Base-by-base conservation (phyloP, 805 yeast species). In the Metschnikowia borealis region DNA sequence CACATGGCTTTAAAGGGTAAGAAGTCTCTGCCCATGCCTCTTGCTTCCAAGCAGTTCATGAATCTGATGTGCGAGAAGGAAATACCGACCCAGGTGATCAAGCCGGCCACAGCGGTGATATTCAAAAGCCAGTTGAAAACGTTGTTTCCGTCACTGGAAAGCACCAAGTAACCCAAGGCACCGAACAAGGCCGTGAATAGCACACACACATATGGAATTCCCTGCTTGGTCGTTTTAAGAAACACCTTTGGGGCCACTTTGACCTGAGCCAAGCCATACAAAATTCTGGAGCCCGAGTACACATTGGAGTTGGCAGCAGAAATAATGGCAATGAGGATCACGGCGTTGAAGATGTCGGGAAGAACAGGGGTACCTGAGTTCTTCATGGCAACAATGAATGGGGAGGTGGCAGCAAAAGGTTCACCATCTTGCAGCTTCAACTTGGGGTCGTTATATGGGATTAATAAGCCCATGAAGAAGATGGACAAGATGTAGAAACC, bases 301-400 rank as follows among this genome's bases (percentile, higher is more conserved):
- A 85, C 75, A 62, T 84, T 83, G 13, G 90, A 84, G 70, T 86
- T 86, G 63, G 84, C 92, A 26, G 92, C 90, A n/a, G 91, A 85
- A 44, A 84, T 75, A 50, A 85, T 79, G 15, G 91, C 83, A 20
- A 77, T 57, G 43, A 86, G 63, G 53, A 86, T 81, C 47, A 85
- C 84, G 15, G 85, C 91, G 63, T 86, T 86, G 67, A 86, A 83
- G 48, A 86, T 82, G 61, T 80, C 76, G 42, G 90, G 88, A 52
- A 86, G 69, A 2, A 83, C 77, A 18, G 51, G 51, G 18, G 90
- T 85, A 32, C 89, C 89, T 3, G 84, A 77, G 67, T 83, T 84
- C 52, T 74, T 66, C 61, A 86, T 83, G 37, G 92, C 88, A 64
- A 86, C 78, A 54, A 86, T 77, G 62, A 85, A 86, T 17, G 92